These are phyloP conservation scores for Psilocybe cyanescens DNA, from an alignment of 768 basidiomycete genomes.

Conservation along the genomic window DNA sequence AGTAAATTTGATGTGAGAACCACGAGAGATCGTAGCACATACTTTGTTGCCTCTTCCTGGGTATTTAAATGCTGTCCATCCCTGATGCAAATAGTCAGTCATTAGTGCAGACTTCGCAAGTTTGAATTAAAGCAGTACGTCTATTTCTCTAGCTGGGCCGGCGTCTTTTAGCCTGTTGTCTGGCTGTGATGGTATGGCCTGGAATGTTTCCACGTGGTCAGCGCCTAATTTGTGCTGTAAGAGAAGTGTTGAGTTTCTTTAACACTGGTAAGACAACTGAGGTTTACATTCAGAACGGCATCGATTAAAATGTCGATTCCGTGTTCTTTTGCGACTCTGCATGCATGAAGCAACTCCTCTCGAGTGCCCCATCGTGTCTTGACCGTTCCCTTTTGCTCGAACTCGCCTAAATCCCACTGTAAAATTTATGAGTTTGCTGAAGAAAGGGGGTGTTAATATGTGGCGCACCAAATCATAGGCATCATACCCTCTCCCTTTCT, in stretches of 20 bases:
- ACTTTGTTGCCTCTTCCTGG: slow-evolving; percentile 77
- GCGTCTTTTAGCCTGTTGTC: slow-evolving; percentile 65
- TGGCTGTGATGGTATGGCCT: slow-evolving; percentile 71
- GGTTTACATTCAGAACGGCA: slow-evolving; percentile 82
- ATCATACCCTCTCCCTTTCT: slow-evolving; percentile 82
- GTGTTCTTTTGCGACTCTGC: slow-evolving; percentile 64
- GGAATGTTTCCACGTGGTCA: slow-evolving; percentile 72
- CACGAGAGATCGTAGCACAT: slow-evolving; percentile 2
- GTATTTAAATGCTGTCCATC: slow-evolving; percentile 88
- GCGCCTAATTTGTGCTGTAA: slow-evolving; percentile 83
- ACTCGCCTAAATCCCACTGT: slow-evolving; percentile 90
- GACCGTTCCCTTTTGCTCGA: slow-evolving; percentile 71
- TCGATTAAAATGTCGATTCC: slow-evolving; percentile 83
- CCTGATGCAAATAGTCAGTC: slow-evolving; percentile 43
- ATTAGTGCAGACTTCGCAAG: not conserved
- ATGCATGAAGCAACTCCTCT: slow-evolving; percentile 75
- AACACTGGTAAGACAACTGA: not conserved
- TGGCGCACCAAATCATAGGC: slow-evolving; percentile 80
- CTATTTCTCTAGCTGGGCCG: slow-evolving; percentile 65
- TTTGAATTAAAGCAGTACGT: slow-evolving; percentile 43
- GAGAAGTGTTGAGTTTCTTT: slow-evolving; percentile 13
- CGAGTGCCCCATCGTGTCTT: slow-evolving; percentile 88
- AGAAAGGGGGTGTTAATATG: not conserved
- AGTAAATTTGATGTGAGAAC: not conserved
- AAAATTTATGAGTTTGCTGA: not conserved